Evolutionary conservation across 2,329 filamentous ascomycete genomes (phyloP).

Genomic region (Chaetomium sp.): DNA sequence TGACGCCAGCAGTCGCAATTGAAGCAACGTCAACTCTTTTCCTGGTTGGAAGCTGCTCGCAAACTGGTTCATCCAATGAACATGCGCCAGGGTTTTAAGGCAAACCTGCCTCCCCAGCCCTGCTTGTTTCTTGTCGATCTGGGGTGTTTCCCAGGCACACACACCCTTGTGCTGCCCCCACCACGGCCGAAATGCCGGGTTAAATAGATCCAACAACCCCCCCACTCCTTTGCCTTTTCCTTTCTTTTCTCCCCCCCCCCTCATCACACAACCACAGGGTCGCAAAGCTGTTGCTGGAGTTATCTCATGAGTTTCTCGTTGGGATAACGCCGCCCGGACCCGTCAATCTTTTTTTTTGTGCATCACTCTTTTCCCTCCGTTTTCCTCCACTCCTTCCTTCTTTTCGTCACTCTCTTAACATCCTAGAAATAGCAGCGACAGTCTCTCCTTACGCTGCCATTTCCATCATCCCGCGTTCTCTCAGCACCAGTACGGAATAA

Average conservation of each 20-base stretch:
- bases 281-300: constrained; percentile 58
- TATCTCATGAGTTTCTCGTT: constrained; percentile 52
- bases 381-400: constrained; percentile 48
- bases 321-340: constrained; percentile 58
- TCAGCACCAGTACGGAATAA: constrained; percentile 36
- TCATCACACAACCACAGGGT: constrained; percentile 57
- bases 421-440: constrained; percentile 27
- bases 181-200: constrained; percentile 36
- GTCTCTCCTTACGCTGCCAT: constrained; percentile 39
- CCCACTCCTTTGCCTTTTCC: constrained; percentile 44
- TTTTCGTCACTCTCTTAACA: constrained; percentile 58
- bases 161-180: constrained; percentile 17
- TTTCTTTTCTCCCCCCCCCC: constrained; percentile 55
- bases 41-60: background rate
- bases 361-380: constrained; percentile 39
- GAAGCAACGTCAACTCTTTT: background rate
- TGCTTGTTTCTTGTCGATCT: constrained; percentile 28
- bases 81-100: background rate
- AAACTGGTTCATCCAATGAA: constrained; percentile 8
- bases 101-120: constrained; percentile 27
- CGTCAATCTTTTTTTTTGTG: constrained; percentile 49
- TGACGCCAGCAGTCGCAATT: constrained; percentile 12
- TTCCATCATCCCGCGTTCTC: constrained; percentile 38
- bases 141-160: constrained; percentile 29
- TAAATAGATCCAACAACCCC: constrained; percentile 43